Evolutionary conservation across 1,139 yeast genomes (phyloP).

Genomic region (Debaryomyces fabryi): DNA sequence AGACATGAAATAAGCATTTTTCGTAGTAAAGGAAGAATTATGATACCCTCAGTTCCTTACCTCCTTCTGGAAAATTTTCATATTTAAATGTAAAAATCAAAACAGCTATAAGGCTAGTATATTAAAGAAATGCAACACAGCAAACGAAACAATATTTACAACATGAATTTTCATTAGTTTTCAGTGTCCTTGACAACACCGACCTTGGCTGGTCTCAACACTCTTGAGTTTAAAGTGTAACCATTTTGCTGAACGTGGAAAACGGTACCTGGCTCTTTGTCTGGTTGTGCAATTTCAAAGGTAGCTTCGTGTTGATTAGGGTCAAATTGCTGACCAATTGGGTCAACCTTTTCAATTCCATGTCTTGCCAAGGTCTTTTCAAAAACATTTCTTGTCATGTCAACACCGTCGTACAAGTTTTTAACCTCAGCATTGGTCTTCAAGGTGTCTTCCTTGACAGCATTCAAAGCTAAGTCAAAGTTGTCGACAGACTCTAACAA

Average conservation of each 20-base stretch:
- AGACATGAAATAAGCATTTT: background rate
- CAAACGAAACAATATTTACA: constrained; percentile 5
- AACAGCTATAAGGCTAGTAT: background rate
- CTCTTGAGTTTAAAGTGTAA: constrained; percentile 82
- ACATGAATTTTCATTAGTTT: constrained; percentile 13
- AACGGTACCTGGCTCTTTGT: constrained; percentile 89
- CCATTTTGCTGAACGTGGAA: constrained; percentile 94
- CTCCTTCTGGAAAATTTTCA: background rate
- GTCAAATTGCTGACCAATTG: constrained; percentile 83
- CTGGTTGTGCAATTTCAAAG: constrained; percentile 85
- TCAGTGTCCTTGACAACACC: constrained; percentile 74
- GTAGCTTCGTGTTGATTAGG: constrained; percentile 95
- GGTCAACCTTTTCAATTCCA: constrained; percentile 81
- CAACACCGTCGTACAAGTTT: constrained; percentile 84
- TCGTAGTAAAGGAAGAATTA: background rate
- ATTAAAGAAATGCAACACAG: constrained; percentile 1
- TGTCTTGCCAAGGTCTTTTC: constrained; percentile 82
- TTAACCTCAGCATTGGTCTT: constrained; percentile 63
- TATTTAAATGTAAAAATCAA: background rate
- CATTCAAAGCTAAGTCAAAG: constrained; percentile 82
- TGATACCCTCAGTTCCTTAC: background rate
- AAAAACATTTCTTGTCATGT: constrained; percentile 86
- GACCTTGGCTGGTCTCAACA: constrained; percentile 94
- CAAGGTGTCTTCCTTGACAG: constrained; percentile 70
- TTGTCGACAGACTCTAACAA: constrained; percentile 88